phyloP scores from a whole-genome alignment of 2,329 filamentous ascomycete species.

The Knoxdaviesia capensis region DNA sequence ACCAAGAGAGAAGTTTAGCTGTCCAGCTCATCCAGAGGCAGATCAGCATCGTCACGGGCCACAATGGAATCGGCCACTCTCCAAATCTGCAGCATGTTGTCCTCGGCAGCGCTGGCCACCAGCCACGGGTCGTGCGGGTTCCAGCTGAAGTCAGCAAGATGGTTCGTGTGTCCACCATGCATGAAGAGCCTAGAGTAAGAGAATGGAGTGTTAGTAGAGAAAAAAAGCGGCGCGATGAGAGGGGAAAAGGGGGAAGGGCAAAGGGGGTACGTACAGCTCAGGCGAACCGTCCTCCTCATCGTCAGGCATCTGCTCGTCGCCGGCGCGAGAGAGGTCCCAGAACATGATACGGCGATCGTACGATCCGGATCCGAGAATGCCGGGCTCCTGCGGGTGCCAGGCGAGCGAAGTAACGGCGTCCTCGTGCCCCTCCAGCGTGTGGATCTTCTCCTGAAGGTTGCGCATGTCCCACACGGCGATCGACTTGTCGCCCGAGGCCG shows the following conservation, averaged over 20 bases:
- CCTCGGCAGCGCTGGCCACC: constrained; percentile 85
- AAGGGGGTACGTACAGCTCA: constrained; percentile 49
- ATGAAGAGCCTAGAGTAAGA: constrained; percentile 55
- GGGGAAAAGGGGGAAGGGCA: not conserved
- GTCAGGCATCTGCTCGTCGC: constrained; percentile 86
- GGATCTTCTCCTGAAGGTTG: constrained; percentile 74
- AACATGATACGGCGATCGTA: constrained; percentile 89
- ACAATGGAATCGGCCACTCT: constrained; percentile 70
- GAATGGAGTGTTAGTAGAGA: constrained; percentile 7
- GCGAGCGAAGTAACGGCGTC: constrained; percentile 81
- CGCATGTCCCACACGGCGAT: constrained; percentile 91
- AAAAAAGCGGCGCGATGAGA: constrained; percentile 1
- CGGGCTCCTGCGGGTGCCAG: constrained; percentile 84
- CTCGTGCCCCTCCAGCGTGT: constrained; percentile 72
- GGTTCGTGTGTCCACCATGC: constrained; percentile 96
- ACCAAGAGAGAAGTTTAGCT: constrained; percentile 16
- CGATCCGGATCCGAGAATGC: constrained; percentile 75
- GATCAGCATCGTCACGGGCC: constrained; percentile 53
- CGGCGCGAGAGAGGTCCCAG: constrained; percentile 84
- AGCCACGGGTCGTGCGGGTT: constrained; percentile 95
- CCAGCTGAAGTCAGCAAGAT: constrained; percentile 94
- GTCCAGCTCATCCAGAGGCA: constrained; percentile 61
- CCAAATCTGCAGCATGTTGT: constrained; percentile 93
- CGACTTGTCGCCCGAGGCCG: constrained; percentile 86
- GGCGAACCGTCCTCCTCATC: constrained; percentile 89